Evolutionary conservation across 148 eudicot species (phyloP), one percentile per base, ranked within the genome.

Genomic region (Chenopodium berlandieri): DNA sequence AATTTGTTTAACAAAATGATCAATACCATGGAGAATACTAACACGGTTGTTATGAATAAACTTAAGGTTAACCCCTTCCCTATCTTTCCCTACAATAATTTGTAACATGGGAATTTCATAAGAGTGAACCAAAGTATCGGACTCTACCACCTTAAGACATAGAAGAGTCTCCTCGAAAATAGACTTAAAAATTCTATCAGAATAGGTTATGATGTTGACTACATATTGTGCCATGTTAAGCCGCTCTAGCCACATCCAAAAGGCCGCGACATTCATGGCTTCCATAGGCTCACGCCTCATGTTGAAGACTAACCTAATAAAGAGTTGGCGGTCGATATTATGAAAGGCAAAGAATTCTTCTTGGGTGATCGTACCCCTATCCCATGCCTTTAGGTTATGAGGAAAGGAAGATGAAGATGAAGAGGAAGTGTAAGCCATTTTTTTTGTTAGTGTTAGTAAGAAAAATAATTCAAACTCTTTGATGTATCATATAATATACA

Each of bases 161-260:
- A 62, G 7, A 4, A 85, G 19, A 0, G 84, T 69, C 82, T 87
- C 89, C 27, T 87, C 76, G 22, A 32, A 69, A 20, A 87, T 32
- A 9, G 47, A 31, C 23, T 73, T 79, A 0, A 87, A 8, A n/a
- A 80, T 14, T 0, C 67, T 58, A 40, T 84, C 71, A 0, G 83
- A 78, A 9, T 65, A 63, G 0, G 56, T 30, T 0, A 77, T 71
- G 25, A 87, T 72, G 46, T 17, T 66, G 64, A 16, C 9, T 1
- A 87, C 47, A 27, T 16, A 79, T 1, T 44, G 40, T 2, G 81
- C 40, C 9, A 9, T 46, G 47, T 72, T 68, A 17, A 54, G 16
- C 0, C 84, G 80, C 60, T 88, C 89, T 27, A 89, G 81, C 87
- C 89, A 89, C 60, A 88, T 9, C 85, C 88, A 86, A 3, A 89